These are phyloP conservation scores for Sclerotiophoma versabilis DNA, from an alignment of 2,329 filamentous ascomycete genomes.

Conservation along the genomic window DNA sequence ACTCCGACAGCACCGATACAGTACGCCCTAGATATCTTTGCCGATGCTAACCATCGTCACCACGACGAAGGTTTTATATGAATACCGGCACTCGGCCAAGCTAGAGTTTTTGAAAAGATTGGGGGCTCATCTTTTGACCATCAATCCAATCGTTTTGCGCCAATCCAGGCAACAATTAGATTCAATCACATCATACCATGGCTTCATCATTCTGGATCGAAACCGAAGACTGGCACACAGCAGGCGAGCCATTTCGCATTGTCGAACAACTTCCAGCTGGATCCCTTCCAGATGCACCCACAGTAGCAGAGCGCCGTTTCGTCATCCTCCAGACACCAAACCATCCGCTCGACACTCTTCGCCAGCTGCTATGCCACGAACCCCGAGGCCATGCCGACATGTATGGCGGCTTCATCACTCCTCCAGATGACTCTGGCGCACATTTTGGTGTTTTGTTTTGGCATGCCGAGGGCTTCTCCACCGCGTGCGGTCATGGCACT, in stretches of 20 bases:
- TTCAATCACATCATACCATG: not conserved
- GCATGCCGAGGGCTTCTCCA: constrained; percentile 58
- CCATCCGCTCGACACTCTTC: constrained; percentile 11
- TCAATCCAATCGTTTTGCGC: too few relatives aligned
- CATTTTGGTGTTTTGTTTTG: constrained; percentile 59
- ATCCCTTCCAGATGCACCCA: constrained; percentile 3
- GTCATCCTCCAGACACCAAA: constrained; percentile 1
- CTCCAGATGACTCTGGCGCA: constrained; percentile 54
- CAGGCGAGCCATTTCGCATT: constrained; percentile 20
- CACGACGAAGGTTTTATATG: not conserved
- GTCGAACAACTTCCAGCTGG: constrained; percentile 1
- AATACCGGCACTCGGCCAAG: not conserved
- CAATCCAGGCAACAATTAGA: not conserved
- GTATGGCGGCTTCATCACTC: constrained; percentile 58
- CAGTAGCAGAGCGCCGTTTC: constrained; percentile 12
- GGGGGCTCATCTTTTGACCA: too few relatives aligned
- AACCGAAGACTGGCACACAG: constrained; percentile 20
- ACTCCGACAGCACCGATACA: not conserved
- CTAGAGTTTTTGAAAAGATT: too few relatives aligned
- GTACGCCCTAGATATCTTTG: not conserved
- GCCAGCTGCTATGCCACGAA: constrained; percentile 40
- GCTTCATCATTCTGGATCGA: constrained; percentile 13
- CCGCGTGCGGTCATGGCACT: constrained; percentile 62
- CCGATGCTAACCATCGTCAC: not conserved
- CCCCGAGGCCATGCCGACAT: constrained; percentile 60